Evolutionary conservation across 2,329 filamentous ascomycete genomes (phyloP), one percentile per base, ranked within the genome.

Genomic region (Colletotrichum destructivum): DNA sequence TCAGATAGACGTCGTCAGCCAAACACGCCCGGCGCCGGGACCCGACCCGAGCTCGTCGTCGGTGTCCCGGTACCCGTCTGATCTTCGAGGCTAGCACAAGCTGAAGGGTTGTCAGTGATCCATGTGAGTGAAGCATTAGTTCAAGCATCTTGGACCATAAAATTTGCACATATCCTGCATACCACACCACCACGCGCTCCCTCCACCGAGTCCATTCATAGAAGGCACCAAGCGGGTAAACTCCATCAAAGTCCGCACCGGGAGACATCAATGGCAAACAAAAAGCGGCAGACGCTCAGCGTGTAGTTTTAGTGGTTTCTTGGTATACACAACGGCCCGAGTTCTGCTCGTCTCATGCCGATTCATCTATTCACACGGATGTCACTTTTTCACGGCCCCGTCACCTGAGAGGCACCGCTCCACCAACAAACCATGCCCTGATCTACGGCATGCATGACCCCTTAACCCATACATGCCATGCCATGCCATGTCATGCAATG

Each of bases 321-420:
- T 61, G 69, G 47, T 69, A 44, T 64, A 64, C 69, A 65, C 62
- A 49, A 56, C 69, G 54, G 66, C 49, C 65, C 38, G 23, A 60
- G 40, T 47, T 38, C 64, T 13, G 56, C 7, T 56, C 59, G 46
- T 69, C 65, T 64, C 69, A 49, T 56, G 47, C n/a, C 47, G 26
- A 42, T 59, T 64, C 54, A 60, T 72, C 47, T 64, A 63, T 47
- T 61, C 51, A 42, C 64, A 52, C 65, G 61, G 31, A 60, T 57
- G 66, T 6, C 52, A 62, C 16, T 26, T 40, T 31, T 51, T 44
- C n/a, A 31, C 18, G 23, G 52, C 54, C 35, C 66, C 23, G 4
- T 59, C 49, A 55, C 52, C 59, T 46, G 69, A n/a, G 40, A 47
- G 54, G 65, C 65, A 61, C 47, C 47, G 55, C 54, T 60, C 23